These are phyloP conservation scores for Ceratocystis colombiana DNA, from an alignment of 2,329 filamentous ascomycete genomes.

Conservation along the genomic window DNA sequence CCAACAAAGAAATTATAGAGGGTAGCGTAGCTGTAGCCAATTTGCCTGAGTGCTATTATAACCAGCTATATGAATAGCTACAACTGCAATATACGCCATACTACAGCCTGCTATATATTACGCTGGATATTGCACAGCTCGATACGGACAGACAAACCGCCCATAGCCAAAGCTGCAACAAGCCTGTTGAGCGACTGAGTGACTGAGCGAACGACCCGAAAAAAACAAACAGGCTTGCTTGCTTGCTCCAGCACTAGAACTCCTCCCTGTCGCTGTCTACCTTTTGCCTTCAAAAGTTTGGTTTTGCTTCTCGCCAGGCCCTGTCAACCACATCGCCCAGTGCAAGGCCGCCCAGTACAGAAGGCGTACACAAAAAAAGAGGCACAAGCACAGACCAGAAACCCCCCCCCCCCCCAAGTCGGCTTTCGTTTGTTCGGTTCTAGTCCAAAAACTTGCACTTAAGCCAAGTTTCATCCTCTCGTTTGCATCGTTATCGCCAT, in stretches of 20 bases:
- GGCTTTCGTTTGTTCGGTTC: background rate
- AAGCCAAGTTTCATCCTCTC: background rate
- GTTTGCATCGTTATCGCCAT: background rate
- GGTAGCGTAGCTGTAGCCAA: too few species aligned
- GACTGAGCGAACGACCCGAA: background rate
- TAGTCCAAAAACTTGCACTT: constrained; percentile 6
- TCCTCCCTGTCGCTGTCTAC: background rate
- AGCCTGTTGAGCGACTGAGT: too few species aligned
- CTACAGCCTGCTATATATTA: too few species aligned
- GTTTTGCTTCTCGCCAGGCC: background rate
- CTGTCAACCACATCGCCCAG: background rate
- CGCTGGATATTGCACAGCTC: too few species aligned
- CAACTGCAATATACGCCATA: too few species aligned
- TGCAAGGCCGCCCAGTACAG: background rate
- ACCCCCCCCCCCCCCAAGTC: background rate
- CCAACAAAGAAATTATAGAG: too few species aligned
- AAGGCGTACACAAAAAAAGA: constrained; percentile 1
- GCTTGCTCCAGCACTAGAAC: background rate
- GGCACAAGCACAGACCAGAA: background rate
- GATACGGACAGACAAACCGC: too few species aligned
- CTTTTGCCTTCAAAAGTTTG: background rate
- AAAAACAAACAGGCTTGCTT: background rate
- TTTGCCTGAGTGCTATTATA: too few species aligned
- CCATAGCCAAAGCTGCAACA: background rate
- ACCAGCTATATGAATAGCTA: too few species aligned